These are phyloP conservation scores for Sporothrix brunneoviolacea DNA, from an alignment of 2,329 filamentous ascomycete species.

Conservation along the genomic window DNA sequence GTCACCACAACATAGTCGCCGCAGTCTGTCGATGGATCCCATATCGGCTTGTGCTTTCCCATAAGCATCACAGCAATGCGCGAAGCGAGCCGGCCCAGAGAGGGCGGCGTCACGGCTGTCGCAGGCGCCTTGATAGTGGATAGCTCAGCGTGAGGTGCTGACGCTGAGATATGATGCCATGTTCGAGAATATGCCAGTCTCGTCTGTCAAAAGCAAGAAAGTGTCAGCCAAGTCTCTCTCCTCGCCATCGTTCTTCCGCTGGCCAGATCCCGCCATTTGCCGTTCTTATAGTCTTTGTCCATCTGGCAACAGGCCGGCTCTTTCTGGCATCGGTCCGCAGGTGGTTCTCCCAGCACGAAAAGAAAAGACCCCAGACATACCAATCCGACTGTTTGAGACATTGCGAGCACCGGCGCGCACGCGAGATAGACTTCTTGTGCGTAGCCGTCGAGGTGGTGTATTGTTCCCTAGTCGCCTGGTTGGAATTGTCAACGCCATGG, in stretches of 20 bases:
- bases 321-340: too few relatives aligned
- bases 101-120: constrained; percentile 55
- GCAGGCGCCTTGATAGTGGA: constrained; percentile 44
- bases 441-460: neutral
- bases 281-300: neutral
- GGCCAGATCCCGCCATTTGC: neutral
- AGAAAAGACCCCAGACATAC: constrained; percentile 39
- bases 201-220: constrained; percentile 50
- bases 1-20: constrained; percentile 97
- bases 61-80: constrained; percentile 83
- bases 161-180: constrained; percentile 84
- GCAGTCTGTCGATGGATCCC: constrained; percentile 94
- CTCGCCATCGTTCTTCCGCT: neutral
- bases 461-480: neutral
- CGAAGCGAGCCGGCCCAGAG: constrained; percentile 84
- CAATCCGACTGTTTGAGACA: constrained; percentile 75
- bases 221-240: neutral
- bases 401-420: constrained; percentile 27
- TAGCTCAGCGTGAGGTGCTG: constrained; percentile 54
- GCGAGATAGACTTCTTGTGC: neutral
- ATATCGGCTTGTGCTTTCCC: constrained; percentile 99
- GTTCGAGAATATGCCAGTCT: constrained; percentile 91
- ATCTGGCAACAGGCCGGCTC: too few relatives aligned
- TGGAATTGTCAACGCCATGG: neutral
- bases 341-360: too few relatives aligned